Base-by-base conservation (phyloP, 176 grass and related monocot species). In the Cymbopogon citratus region DNA sequence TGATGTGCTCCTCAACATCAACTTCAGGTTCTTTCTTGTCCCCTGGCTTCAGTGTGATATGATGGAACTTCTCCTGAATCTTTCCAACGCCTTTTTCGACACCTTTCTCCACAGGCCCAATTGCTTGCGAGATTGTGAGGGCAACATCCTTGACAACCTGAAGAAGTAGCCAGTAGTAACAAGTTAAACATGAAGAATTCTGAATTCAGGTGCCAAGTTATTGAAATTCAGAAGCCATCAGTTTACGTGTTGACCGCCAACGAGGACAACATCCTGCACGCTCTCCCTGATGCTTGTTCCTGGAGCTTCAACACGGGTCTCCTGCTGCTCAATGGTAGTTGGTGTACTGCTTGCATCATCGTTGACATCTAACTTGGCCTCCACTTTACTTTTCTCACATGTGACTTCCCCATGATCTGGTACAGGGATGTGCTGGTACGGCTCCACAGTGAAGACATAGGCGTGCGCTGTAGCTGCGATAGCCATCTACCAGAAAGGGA, bases 111-210 rank as follows among this genome's bases (percentile, higher is more conserved):
- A 94, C 88, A 2, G 92, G 92, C 19, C 83, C 92, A 6, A 95
- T 95, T 19, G 95, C 95, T 78, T 91, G 88, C 0, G 90, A 98
- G 84, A 98, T 89, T 4, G 90, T 93, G 46, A 93, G 85, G 23
- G 88, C 90, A 41, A 98, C 92, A 85, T 93, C 95, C 76, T 91
- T 83, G 36, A 88, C 95, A 33, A 95, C 95, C 95, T 98, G 64
- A 78, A 54, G 3, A 87, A 63, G 10, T 35, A 57, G 18, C 3
- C 16, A 28, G 3, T 33, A 9, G 14, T 34, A 5, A 26, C n/a
- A 12, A 23, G 11, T 66, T 5, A 76, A 12, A 82, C 26, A 73
- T 11, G 1, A 65, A 54, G 5, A 61, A 24, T 24, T 12, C 59
- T 63, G 9, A 61, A 24, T 63, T 12, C 26, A 71, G 62, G 52